phyloP scores from a whole-genome alignment of 2,329 filamentous ascomycete species.

The Ampelomyces quisqualis region DNA sequence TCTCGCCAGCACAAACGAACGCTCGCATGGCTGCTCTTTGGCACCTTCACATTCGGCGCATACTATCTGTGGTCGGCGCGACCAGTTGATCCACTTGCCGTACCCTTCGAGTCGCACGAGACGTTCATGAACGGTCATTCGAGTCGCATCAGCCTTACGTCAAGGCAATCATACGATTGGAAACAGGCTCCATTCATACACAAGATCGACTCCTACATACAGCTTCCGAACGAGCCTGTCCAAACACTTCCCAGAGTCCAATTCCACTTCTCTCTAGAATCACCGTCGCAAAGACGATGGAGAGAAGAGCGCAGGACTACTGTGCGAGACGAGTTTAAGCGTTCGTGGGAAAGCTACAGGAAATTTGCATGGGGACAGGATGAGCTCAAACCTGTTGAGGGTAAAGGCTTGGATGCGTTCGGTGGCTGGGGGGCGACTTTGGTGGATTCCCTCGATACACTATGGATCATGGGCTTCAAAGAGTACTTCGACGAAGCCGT shows the following conservation, averaged over 20 bases:
- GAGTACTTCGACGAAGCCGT: constrained; percentile 52
- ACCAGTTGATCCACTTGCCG: constrained; percentile 32
- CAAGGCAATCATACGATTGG: constrained; percentile 43
- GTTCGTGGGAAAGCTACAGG: constrained; percentile 49
- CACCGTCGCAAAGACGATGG: constrained; percentile 22
- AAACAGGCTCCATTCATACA: constrained; percentile 45
- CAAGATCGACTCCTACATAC: constrained; percentile 38
- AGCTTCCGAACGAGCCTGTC: constrained; percentile 43
- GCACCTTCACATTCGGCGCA: constrained; percentile 26
- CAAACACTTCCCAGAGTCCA: constrained; percentile 46
- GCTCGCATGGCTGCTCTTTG: constrained; percentile 28
- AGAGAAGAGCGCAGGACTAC: constrained; percentile 37
- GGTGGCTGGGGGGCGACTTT: constrained; percentile 53
- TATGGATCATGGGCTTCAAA: constrained; percentile 53
- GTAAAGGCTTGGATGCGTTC: constrained; percentile 44
- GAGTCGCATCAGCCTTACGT: constrained; percentile 16
- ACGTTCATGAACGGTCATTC: constrained; percentile 36
- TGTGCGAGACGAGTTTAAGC: constrained; percentile 47
- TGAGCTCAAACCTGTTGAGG: constrained; percentile 48
- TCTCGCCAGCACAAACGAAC: constrained; percentile 34
- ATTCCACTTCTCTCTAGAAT: constrained; percentile 42
- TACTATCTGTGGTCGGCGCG: constrained; percentile 31
- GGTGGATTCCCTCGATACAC: constrained; percentile 50
- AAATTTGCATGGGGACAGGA: constrained; percentile 50
- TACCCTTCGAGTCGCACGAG: constrained; percentile 33